Base-by-base conservation (phyloP, 2,329 filamentous ascomycete species). In the Fusarium annulatum region DNA sequence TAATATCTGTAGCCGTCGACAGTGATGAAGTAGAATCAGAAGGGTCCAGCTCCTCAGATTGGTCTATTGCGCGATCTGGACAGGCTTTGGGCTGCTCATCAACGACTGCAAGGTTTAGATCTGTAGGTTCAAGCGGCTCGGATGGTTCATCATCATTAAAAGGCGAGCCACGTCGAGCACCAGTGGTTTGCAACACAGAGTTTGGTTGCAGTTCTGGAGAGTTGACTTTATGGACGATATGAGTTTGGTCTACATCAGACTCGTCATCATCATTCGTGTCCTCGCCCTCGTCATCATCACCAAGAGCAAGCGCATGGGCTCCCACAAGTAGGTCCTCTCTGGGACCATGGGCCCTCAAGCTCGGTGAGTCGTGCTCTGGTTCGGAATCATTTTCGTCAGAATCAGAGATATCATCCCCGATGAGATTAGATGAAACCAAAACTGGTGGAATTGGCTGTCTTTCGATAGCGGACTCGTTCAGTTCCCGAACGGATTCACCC, bases 11-110 rank as follows among this genome's bases (percentile, higher is more conserved):
- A 49, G 58, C 39, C 16, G 21, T 28, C 11, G 48, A 49, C 30
- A 59, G 42, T n/a, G 70, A 55, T 15, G 53, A 67, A 46, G 49
- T 51, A 38, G 59, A 49, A 33, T 51, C 55, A 39, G 58, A 71
- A 26, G 52, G 49, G 7, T 48, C n/a, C 16, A 30, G 26, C 41
- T 49, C 60, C 43, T 56, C 39, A 30, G 30, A 28, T 48, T 73
- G 45, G 26, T 36, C 19, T 33, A 30, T 33, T 26, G 21, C 38
- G 49, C 60, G 26, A 19, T 64, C 55, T 34, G 56, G 30, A 9
- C 21, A 38, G n/a, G 16, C 53, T 28, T 43, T 41, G n/a, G 33
- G 28, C 16, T 67, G 26, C 15, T 53, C 23, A 45, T 49, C 33
- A 43, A 53, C 21, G 18, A 53, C 39, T 41, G 53, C 46, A 21